Base-by-base conservation (phyloP, 192 early-diverging fungal genomes). In the Pilobolus umbonatus region DNA sequence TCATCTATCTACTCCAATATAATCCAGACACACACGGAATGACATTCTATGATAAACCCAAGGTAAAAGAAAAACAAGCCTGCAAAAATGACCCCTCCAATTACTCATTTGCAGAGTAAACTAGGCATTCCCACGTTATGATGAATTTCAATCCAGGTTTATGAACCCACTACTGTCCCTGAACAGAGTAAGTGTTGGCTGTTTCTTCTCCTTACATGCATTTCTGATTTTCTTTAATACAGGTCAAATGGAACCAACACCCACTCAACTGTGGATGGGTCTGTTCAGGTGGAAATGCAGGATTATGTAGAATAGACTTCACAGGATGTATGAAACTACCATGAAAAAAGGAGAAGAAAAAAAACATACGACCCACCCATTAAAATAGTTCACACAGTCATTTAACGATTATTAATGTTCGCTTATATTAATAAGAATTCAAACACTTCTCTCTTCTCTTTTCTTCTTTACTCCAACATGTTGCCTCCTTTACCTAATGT, bases 191-290 rank as follows among this genome's bases (percentile, higher is more conserved):
- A n/a, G n/a, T n/a, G n/a, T n/a, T n/a, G n/a, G n/a, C n/a, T 35
- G 6, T 8, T 35, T 8, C 34, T 35, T 8, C 11, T 35, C 34
- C 11, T 35, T 35, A 8, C 11, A 35, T 35, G 11, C 34, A 35
- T 8, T 35, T 35, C 34, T 35, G 5, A 35, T 35, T 35, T 35
- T 35, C 11, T 45, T 50, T 55, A 15, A 50, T 55, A n/a, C 44
- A 69, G 65, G 54, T 57, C n/a, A 25, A 29, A 30, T 72, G 70
- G 70, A 67, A 66, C 55, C 55, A 51, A 22, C 67, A 72, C 48
- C 21, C 31, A 4, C 12, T 21, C 25, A 28, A 45, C 7, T 51
- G 46, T 15, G 34, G 40, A 39, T 72, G 70, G 70, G 25, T 72
- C 8, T 65, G 50, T 29, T 67, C 70, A 14, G 70, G 70, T 5